Conservation (phyloP, 2,329 filamentous ascomycete species). For the Mariannaea elegans region DNA sequence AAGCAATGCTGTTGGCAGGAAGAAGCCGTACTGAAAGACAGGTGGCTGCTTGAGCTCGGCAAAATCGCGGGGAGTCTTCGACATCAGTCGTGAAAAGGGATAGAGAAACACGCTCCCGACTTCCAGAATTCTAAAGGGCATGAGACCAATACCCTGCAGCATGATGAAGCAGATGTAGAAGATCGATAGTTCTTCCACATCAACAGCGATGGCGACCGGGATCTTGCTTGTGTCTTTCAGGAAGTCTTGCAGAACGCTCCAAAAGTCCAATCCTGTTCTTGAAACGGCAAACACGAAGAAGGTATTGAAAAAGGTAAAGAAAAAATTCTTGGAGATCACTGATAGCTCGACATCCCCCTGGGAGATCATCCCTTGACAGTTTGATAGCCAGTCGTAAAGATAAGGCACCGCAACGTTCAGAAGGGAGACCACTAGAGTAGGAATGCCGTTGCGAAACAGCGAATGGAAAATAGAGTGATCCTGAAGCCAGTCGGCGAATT, state of each 20-base stretch:
- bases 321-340: slow-evolving; percentile 97
- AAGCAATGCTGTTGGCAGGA: slow-evolving; percentile 88
- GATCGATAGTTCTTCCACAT: slow-evolving; percentile 76
- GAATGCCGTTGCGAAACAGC: slow-evolving; percentile 86
- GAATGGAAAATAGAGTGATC: slow-evolving; percentile 76
- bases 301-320: slow-evolving; percentile 99
- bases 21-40: slow-evolving; percentile 95
- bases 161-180: slow-evolving; percentile 97
- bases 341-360: slow-evolving; percentile 94
- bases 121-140: slow-evolving; percentile 90
- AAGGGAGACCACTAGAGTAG: slow-evolving; percentile 84
- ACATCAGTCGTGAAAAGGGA: slow-evolving; percentile 78
- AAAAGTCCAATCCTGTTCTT: slow-evolving; percentile 81
- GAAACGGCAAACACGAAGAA: slow-evolving; percentile 95
- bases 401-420: slow-evolving; percentile 92
- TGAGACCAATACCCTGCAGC: slow-evolving; percentile 90
- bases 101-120: slow-evolving; percentile 87
- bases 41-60: slow-evolving; percentile 84
- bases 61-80: slow-evolving; percentile 90
- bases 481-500: slow-evolving; percentile 72
- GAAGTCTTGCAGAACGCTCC: slow-evolving; percentile 74
- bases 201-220: slow-evolving; percentile 76
- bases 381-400: slow-evolving; percentile 91
- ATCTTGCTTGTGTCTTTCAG: slow-evolving; percentile 83
- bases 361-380: slow-evolving; percentile 93